Evolutionary conservation across 768 basidiomycete species (phyloP).

Genomic region (Pleurotus pulmonarius): DNA sequence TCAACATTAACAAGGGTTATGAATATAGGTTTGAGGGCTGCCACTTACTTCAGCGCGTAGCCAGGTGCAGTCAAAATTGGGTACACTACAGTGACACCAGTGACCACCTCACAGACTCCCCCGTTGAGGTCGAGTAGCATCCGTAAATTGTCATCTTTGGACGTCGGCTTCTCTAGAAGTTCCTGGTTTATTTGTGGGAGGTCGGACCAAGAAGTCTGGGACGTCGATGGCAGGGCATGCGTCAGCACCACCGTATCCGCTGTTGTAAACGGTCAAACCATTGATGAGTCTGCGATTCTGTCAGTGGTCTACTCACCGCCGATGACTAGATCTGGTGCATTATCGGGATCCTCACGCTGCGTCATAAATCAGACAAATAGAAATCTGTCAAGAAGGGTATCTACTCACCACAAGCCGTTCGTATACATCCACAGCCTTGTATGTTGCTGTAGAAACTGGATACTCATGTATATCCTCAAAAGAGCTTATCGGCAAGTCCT

Average conservation of each 20-base stretch:
- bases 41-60: slow-evolving; percentile 58
- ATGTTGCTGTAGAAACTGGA: slow-evolving; percentile 69
- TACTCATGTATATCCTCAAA: slow-evolving; percentile 76
- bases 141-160: slow-evolving; percentile 76
- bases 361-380: background rate
- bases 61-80: slow-evolving; percentile 76
- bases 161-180: slow-evolving; percentile 83
- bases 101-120: slow-evolving; percentile 85
- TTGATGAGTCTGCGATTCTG: too few relatives aligned
- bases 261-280: slow-evolving; percentile 21
- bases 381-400: too few relatives aligned
- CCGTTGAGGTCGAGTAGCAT: slow-evolving; percentile 91
- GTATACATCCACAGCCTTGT: slow-evolving; percentile 87
- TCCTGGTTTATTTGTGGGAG: slow-evolving; percentile 56
- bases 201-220: slow-evolving; percentile 52
- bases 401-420: slow-evolving; percentile 66
- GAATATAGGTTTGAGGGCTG: background rate
- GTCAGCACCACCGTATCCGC: slow-evolving; percentile 97
- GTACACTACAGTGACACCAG: slow-evolving; percentile 77
- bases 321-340: slow-evolving; percentile 79
- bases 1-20: background rate
- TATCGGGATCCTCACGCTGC: slow-evolving; percentile 46
- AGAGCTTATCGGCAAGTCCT: slow-evolving; percentile 62
- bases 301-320: slow-evolving; percentile 40
- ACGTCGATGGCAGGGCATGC: slow-evolving; percentile 59